Evolutionary conservation across 2,329 filamentous ascomycete genomes (phyloP), one percentile per base, ranked within the genome.

Genomic region (Tolypocladium ophioglossoides): DNA sequence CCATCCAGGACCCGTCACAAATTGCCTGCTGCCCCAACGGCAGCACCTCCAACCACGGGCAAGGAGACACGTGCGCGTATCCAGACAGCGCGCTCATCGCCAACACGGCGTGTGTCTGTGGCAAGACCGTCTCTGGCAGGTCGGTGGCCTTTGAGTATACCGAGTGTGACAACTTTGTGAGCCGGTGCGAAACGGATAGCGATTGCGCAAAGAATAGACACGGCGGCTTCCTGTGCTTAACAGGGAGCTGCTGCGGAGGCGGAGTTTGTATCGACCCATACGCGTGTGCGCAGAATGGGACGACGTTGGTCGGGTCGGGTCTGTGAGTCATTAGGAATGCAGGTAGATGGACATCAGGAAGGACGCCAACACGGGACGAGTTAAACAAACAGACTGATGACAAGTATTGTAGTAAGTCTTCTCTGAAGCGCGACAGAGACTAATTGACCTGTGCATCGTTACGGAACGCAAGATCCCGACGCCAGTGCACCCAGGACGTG

Each of bases 251-350:
- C 50, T 71, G 69, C 41, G 68, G 64, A 1, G 57, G 58, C 1
- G 69, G 69, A 2, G 67, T 71, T 5, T 71, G 69, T 51, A 62
- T 71, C 55, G 66, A 71, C 60, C 66, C 67, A 7, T 70, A 64
- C 55, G 65, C 66, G 54, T 71, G 69, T 55, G 69, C 69, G 3
- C 64, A 68, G 55, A 64, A 66, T 37, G 66, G 66, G 2, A 68
- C 64, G 8, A 54, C 49, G 35, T 48, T 71, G 57, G 58, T 70
- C 18, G 61, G 55, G 49, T 59, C 59, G 52, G 54, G 35, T 9
- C 7, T 38, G 20, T 24, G 18, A 8, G 56, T 51, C 54, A 50
- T 35, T 12, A 27, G 14, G 3, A 30, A 16, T 35, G 32, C 4
- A 20, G 37, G 52, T 24, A n/a, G 46, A 37, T 37, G 35, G 35